Base-by-base conservation (phyloP, 2,329 filamentous ascomycete genomes). In the Decorospora gaudefroyi region DNA sequence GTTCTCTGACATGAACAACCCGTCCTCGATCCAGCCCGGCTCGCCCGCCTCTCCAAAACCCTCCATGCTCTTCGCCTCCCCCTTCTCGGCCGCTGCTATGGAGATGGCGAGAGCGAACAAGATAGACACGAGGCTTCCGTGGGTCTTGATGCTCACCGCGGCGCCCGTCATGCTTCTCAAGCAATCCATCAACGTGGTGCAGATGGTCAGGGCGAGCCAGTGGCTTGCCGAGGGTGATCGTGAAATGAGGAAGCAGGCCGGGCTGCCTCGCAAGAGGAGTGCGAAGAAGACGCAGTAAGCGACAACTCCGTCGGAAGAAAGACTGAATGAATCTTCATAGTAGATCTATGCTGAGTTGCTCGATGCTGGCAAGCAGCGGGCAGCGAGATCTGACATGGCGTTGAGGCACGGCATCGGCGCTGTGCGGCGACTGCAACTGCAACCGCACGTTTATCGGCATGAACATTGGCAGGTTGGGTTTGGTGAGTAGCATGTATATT, bases 141-240 rank as follows among this genome's bases (percentile, higher is more conserved):
- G 87, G 93, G 80, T 93, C 35, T 79, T 97, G 53, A 87, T 88
- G 30, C 82, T 83, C 17, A 74, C 95, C 59, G 91, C 88, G 62
- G 84, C 87, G 57, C 91, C 91, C 9, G 78, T 96, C 68, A 97
- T 97, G 91, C 76, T 83, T 16, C 79, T 85, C 59, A 99, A 99
- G 80, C 93, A 99, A 70, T 79, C 87, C 64, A 89, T 97, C 78
- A 99, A 99, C 64, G 79, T 96, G 36, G 81, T 97, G 33, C 93
- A 99, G 77, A 80, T 99, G 60, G 82, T 95, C 65, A 95, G 96
- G 73, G 93, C 93, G 5, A 91, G 90, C 72, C 84, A 84, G 65
- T 95, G 89, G 85, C 78, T 99, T 26, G 93, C 90, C 0, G 91
- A 97, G 73, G 90, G 90, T n/a, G 93, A 99, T 62, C 72, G 87